Conservation (phyloP, 2,329 filamentous ascomycete species). For the Ascochyta viciae-villosae region DNA sequence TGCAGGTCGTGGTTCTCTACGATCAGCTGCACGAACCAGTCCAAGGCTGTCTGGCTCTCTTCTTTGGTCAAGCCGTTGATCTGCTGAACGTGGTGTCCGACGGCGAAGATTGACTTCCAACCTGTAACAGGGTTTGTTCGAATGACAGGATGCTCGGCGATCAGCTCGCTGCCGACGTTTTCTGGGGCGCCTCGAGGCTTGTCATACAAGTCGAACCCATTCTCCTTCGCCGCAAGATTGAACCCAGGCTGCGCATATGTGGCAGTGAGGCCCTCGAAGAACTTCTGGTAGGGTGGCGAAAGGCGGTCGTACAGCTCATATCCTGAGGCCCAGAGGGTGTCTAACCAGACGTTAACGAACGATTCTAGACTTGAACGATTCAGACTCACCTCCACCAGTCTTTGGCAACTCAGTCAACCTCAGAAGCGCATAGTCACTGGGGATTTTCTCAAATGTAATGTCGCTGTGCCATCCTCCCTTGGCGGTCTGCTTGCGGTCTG, state of each 20-base stretch:
- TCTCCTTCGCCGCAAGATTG: slow-evolving; percentile 48
- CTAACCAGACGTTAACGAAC: slow-evolving; percentile 14
- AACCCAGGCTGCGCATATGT: slow-evolving; percentile 56
- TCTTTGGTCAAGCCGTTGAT: slow-evolving; percentile 56
- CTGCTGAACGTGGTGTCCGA: slow-evolving; percentile 50
- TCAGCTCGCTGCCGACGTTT: slow-evolving; percentile 61
- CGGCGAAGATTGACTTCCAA: slow-evolving; percentile 55
- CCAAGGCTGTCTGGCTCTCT: slow-evolving; percentile 53
- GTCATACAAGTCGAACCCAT: slow-evolving; percentile 55
- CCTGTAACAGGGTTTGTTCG: slow-evolving; percentile 56
- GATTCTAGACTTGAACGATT: not conserved
- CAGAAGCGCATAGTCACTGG: slow-evolving; percentile 49
- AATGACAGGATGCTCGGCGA: slow-evolving; percentile 63
- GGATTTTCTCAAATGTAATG: slow-evolving; percentile 50
- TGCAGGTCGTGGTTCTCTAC: slow-evolving; percentile 60
- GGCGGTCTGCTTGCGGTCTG: slow-evolving; percentile 53
- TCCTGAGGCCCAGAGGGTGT: slow-evolving; percentile 47
- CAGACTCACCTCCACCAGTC: slow-evolving; percentile 30
- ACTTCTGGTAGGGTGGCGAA: slow-evolving; percentile 56
- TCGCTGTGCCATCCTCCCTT: slow-evolving; percentile 61
- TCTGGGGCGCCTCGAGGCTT: slow-evolving; percentile 60
- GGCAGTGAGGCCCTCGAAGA: slow-evolving; percentile 56
- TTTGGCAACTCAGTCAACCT: slow-evolving; percentile 46
- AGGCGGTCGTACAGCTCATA: slow-evolving; percentile 59
- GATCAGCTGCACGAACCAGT: slow-evolving; percentile 54